Evolutionary conservation across 169 alveolate species (phyloP).

Genomic region (Cryptosporidium parvum): DNA sequence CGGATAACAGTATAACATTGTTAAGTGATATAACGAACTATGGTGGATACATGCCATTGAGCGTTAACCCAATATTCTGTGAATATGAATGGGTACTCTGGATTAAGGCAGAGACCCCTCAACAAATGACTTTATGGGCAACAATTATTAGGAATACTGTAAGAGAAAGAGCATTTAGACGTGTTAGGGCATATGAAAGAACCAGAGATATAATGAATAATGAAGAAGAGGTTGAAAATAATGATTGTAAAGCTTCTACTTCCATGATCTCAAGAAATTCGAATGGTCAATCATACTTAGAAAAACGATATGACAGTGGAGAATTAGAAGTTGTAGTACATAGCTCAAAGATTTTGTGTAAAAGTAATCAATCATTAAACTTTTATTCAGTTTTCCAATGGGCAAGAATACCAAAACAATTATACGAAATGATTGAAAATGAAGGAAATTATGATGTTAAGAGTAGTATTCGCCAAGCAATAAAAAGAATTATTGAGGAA

Average conservation of each 20-base stretch:
- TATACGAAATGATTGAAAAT: conserved; percentile 75
- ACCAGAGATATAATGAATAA: conserved; percentile 66
- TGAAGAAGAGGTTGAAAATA: conserved; percentile 45
- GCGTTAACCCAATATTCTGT: conserved; percentile 68
- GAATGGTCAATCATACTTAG: conserved; percentile 4
- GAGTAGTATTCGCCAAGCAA: conserved; percentile 60
- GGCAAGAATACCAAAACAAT: conserved; percentile 58
- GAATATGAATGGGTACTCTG: conserved; percentile 73
- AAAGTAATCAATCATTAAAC: conserved; percentile 33
- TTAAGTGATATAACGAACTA: conserved; percentile 40
- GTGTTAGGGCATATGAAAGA: conserved; percentile 74
- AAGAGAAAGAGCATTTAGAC: conserved; percentile 71
- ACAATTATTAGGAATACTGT: conserved; percentile 71
- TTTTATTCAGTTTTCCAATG: conserved; percentile 72
- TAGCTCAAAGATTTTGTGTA: conserved; percentile 48
- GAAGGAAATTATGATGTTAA: conserved; percentile 75
- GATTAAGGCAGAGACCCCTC: conserved; percentile 74
- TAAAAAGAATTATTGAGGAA: conserved; percentile 62
- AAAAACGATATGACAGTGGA: conserved; percentile 73
- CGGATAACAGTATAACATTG: conserved; percentile 58
- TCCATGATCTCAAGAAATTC: conserved; percentile 22
- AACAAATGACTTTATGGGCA: conserved; percentile 75
- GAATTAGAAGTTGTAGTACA: conserved; percentile 69
- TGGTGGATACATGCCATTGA: conserved; percentile 70
- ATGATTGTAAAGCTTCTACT: conserved; percentile 68